These are phyloP conservation scores for Penicillium concentricum DNA, from an alignment of 2,329 filamentous ascomycete species.

Conservation along the genomic window DNA sequence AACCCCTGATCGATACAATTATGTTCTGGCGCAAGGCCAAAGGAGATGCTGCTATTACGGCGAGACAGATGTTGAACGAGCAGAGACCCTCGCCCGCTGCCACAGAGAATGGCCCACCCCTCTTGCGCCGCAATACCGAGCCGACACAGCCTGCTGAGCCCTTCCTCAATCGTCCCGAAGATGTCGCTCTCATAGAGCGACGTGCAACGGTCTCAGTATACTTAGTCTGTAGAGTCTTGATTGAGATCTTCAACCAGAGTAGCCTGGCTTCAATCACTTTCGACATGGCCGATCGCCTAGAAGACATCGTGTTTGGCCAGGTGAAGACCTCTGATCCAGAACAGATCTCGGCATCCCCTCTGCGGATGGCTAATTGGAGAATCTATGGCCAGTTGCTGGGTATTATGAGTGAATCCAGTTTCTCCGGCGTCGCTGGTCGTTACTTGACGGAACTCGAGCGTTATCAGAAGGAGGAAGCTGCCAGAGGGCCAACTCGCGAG, in stretches of 20 bases:
- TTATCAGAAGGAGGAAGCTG: conserved; percentile 70
- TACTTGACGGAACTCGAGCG: conserved; percentile 79
- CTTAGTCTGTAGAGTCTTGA: conserved; percentile 86
- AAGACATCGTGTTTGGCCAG: conserved; percentile 95
- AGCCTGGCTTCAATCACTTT: conserved; percentile 76
- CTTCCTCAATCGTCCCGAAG: conserved; percentile 60
- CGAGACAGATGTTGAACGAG: conserved; percentile 45
- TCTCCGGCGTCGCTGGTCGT: conserved; percentile 75
- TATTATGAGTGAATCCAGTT: conserved; percentile 94
- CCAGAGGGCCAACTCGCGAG: conserved; percentile 53
- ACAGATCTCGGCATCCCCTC: conserved; percentile 65
- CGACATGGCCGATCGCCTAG: conserved; percentile 91
- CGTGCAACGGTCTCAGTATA: conserved; percentile 94
- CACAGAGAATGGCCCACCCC: conserved; percentile 43
- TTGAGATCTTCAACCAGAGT: conserved; percentile 92
- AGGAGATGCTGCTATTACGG: conserved; percentile 78
- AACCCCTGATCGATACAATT: conserved; percentile 91
- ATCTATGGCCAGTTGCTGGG: conserved; percentile 90
- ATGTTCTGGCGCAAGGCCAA: conserved; percentile 98
- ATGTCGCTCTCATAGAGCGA: conserved; percentile 76
- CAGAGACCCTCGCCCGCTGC: conserved; percentile 33
- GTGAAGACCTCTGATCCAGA: conserved; percentile 85
- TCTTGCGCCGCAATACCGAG: conserved; percentile 73
- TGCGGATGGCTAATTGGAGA: conserved; percentile 93
- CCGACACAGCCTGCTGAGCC: conserved; percentile 54